Evolutionary conservation across 2,329 filamentous ascomycete genomes (phyloP).

Genomic region (Neonectria hederae): DNA sequence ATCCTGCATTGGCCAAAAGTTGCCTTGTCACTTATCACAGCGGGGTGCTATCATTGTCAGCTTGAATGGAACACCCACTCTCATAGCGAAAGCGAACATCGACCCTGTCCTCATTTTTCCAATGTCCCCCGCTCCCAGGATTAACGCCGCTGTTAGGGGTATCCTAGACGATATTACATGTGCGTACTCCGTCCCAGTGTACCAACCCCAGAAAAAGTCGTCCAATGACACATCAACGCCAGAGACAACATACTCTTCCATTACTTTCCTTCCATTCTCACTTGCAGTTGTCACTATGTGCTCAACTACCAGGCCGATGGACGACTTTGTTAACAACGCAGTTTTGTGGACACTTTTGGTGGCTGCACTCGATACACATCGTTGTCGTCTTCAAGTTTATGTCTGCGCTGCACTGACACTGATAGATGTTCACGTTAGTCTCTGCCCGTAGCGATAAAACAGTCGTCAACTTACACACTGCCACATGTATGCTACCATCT

Average conservation of each 20-base stretch:
- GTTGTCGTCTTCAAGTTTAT: constrained; percentile 24
- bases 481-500: constrained; percentile 42
- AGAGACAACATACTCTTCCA: not conserved
- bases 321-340: not conserved
- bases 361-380: constrained; percentile 5
- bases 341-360: constrained; percentile 7
- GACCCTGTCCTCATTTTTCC: not conserved
- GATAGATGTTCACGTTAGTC: constrained; percentile 17
- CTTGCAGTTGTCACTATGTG: not conserved
- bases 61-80: not conserved
- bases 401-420: constrained; percentile 35
- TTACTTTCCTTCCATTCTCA: not conserved
- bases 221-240: not conserved
- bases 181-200: not conserved
- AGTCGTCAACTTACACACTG: constrained; percentile 42
- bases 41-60: not conserved
- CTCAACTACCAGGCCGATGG: not conserved
- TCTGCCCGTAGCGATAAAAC: not conserved
- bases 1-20: not conserved
- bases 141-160: constrained; percentile 10
- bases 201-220: not conserved
- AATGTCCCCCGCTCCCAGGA: not conserved
- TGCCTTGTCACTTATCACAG: not conserved
- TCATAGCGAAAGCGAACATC: not conserved
- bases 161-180: constrained; percentile 14